These are phyloP conservation scores for Cyberlindnera saturnus DNA, from an alignment of 805 yeast genomes.

Conservation along the genomic window DNA sequence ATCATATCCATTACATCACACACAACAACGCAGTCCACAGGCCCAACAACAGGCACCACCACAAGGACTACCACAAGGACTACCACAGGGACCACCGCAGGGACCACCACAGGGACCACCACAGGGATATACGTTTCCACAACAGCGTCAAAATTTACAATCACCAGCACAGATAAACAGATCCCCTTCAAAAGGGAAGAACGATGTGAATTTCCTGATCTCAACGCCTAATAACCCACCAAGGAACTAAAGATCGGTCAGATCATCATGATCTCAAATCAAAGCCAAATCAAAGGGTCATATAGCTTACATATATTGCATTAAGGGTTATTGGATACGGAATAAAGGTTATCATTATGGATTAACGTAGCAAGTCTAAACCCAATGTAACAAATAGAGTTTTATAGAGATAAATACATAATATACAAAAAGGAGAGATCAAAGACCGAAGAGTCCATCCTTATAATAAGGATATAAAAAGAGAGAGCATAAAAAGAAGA, in stretches of 20 bases:
- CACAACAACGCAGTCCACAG: background rate
- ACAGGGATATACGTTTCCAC: constrained; percentile 1
- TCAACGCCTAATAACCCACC: constrained; percentile 24
- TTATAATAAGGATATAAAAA: too few species aligned
- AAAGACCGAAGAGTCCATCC: too few species aligned
- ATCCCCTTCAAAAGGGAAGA: constrained; percentile 6
- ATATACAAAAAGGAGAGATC: too few species aligned
- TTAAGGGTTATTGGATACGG: too few species aligned
- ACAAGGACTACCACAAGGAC: constrained; percentile 6
- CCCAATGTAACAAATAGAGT: too few species aligned
- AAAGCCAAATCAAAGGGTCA: too few species aligned
- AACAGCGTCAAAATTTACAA: constrained; percentile 1
- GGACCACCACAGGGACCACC: constrained; percentile 3
- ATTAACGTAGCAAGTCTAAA: too few species aligned
- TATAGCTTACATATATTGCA: too few species aligned
- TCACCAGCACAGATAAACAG: constrained; percentile 1
- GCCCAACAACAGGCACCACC: background rate
- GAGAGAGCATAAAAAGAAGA: background rate
- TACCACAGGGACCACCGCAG: constrained; percentile 2
- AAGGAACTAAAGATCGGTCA: constrained; percentile 1
- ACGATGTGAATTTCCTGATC: constrained; percentile 23
- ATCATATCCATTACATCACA: background rate
- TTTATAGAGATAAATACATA: too few species aligned
- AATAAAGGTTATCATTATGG: too few species aligned
- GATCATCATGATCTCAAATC: too few species aligned